These are phyloP conservation scores for Vaccinium darrowii DNA, from an alignment of 148 eudicot genomes.

Conservation along the genomic window DNA sequence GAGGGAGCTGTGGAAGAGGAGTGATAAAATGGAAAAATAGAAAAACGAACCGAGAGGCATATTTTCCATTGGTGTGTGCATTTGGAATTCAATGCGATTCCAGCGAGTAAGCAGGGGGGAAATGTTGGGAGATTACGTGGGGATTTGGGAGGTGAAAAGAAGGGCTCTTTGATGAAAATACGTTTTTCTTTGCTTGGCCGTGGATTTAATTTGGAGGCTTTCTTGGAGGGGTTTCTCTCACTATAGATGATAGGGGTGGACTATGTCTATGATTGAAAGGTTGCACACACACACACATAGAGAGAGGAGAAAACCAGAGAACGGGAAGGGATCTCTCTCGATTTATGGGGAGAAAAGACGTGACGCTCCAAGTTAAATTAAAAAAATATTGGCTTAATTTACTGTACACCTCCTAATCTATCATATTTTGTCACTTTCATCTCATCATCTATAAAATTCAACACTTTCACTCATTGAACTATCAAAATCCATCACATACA, in stretches of 20 bases:
- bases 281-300: neutral
- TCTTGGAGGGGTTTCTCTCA: neutral
- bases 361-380: neutral
- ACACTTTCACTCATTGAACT: no score
- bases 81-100: neutral
- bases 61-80: neutral
- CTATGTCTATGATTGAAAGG: neutral
- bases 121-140: neutral
- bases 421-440: no score
- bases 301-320: neutral
- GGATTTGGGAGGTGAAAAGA: no score
- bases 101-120: neutral
- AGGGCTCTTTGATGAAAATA: no score
- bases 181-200: no score
- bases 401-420: no score
- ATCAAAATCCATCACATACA: no score
- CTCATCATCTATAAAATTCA: no score
- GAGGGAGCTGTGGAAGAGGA: conserved; percentile 9
- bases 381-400: no score
- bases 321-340: conserved; percentile 1
- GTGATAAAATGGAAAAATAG: neutral
- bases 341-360: conserved; percentile 3
- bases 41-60: neutral
- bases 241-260: neutral
- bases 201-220: no score